Evolutionary conservation across 192 early-diverging fungal species (phyloP), one percentile per base, ranked within the genome.

Genomic region (Lobulomyces angularis): DNA sequence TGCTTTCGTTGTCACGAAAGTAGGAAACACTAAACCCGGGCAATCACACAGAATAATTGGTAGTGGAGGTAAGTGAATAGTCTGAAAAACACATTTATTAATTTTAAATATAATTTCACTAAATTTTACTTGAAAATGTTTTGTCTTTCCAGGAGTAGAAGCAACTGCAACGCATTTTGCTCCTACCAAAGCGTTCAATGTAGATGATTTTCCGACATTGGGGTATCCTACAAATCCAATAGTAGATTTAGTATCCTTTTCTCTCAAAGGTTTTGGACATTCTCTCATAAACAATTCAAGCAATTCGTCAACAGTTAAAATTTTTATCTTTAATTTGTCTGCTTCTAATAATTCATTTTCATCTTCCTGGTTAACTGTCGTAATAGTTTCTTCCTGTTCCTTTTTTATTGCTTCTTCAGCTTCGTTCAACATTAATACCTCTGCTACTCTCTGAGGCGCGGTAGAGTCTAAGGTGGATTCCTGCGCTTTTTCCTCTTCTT

Each of bases 141-240:
- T 97, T 43, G 95, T 99, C 52, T 97, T 99, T 48, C 95, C 95
- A 16, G 95, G 95, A 16, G 92, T 99, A 22, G 95, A 72, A 8
- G 85, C 84, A 12, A 99, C 91, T 4, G 93, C 86, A 21, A 99
- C 95, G 33, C 77, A 67, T 51, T 93, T 93, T 25, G 89, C 73
- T 8, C 93, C 93, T 37, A 92, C 76, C 23, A 99, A 67, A 9
- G 93, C 88, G 67, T 99, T 99, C 58, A 99, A 84, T 18, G 93
- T 99, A 35, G 87, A 92, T 20, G 87, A 91, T 64, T 99, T 99
- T 61, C 95, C 95, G 35, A 99, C n/a, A 68, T 99, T 99, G 37
- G 95, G 95, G 60, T 99, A 99, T 24, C 95, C 95, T 35, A 97
- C 89, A 39, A 99, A 70, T 49, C 95, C 95, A 55, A 99, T 91